Evolutionary conservation across 495 filamentous ascomycete species (phyloP).

Genomic region (Lichenothelia convexa): DNA sequence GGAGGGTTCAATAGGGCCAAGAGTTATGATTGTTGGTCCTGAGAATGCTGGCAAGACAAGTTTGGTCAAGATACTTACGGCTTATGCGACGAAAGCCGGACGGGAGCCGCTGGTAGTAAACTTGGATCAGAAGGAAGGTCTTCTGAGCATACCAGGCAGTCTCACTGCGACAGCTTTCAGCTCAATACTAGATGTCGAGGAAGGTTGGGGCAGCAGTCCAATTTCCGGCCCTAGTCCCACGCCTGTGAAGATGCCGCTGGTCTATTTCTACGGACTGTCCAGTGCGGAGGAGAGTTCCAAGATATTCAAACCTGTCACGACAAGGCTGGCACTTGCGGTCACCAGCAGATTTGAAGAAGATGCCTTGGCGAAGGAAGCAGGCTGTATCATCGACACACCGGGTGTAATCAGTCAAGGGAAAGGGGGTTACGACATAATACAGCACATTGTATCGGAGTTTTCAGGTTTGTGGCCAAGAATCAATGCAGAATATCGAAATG

Average conservation of each 20-base stretch:
- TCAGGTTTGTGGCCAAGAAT: constrained; percentile 33
- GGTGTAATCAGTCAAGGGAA: constrained; percentile 45
- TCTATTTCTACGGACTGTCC: constrained; percentile 72
- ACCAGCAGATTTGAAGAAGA: constrained; percentile 68
- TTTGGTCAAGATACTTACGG: constrained; percentile 60
- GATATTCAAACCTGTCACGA: constrained; percentile 55
- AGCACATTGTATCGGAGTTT: constrained; percentile 77
- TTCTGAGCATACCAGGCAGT: constrained; percentile 71
- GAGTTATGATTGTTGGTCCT: constrained; percentile 71
- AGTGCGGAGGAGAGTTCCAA: constrained; percentile 55
- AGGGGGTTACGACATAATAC: constrained; percentile 52
- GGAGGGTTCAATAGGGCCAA: constrained; percentile 32
- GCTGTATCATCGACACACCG: constrained; percentile 75
- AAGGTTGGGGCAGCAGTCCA: constrained; percentile 80
- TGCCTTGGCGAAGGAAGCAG: constrained; percentile 43
- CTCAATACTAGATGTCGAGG: constrained; percentile 72
- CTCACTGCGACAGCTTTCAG: constrained; percentile 68
- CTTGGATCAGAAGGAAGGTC: constrained; percentile 66
- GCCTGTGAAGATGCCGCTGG: constrained; percentile 78
- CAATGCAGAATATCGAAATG: background rate
- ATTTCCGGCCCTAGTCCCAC: constrained; percentile 75
- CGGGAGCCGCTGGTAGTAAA: constrained; percentile 71
- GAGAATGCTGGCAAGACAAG: constrained; percentile 73
- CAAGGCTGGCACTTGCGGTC: constrained; percentile 61
- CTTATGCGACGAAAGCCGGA: constrained; percentile 60